phyloP scores from a whole-genome alignment of 2,329 filamentous ascomycete genomes.

The Leptodontidium sp. region DNA sequence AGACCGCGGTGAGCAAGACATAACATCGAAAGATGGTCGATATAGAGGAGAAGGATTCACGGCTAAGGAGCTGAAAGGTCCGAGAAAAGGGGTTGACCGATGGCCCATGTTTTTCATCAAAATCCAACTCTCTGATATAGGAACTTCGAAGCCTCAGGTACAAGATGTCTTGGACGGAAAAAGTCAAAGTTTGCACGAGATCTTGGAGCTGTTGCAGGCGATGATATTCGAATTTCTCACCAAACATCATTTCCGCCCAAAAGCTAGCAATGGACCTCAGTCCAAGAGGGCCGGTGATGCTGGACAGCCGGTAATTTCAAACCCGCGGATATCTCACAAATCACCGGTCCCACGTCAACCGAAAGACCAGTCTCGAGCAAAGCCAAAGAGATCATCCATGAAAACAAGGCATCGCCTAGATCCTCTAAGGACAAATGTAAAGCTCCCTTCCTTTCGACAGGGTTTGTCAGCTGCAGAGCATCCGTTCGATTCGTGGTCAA shows the following conservation, averaged over 20 bases:
- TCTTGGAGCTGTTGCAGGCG: constrained; percentile 71
- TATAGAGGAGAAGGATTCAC: constrained; percentile 59
- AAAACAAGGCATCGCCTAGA: constrained; percentile 20
- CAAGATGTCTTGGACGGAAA: constrained; percentile 57
- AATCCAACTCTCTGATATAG: constrained; percentile 54
- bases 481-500: constrained; percentile 50
- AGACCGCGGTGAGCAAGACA: constrained; percentile 49
- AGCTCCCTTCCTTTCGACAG: constrained; percentile 39
- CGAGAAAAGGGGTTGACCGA: constrained; percentile 74
- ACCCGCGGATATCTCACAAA: neutral
- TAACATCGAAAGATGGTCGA: constrained; percentile 49
- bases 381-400: neutral
- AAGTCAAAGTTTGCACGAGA: constrained; percentile 53
- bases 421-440: constrained; percentile 37
- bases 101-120: constrained; percentile 93
- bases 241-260: constrained; percentile 67
- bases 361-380: neutral
- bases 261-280: constrained; percentile 9
- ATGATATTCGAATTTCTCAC: constrained; percentile 79
- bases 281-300: neutral
- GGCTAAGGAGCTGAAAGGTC: constrained; percentile 58
- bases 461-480: constrained; percentile 37
- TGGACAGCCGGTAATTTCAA: neutral
- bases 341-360: neutral
- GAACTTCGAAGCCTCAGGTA: neutral